Base-by-base conservation (phyloP, 176 grass and related monocot genomes). In the Echinochloa phyllopogon region DNA sequence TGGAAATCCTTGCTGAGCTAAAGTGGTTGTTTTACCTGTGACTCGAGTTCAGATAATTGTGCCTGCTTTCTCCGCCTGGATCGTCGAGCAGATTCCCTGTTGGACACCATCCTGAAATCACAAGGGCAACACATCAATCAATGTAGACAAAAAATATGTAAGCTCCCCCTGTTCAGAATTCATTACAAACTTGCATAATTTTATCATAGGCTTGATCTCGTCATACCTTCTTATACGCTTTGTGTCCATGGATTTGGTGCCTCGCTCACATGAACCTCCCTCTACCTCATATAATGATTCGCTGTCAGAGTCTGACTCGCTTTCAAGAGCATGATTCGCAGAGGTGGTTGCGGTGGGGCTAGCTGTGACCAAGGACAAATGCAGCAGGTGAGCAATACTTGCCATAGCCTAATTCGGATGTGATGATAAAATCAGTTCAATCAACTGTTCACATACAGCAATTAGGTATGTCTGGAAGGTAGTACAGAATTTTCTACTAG, bases 21-120 rank as follows among this genome's bases (percentile, higher is more conserved):
- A 72, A 43, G 18, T 45, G 38, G 48, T 50, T 45, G 24, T 10
- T 6, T 53, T 84, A 94, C 92, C 90, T 97, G 95, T 78, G 78
- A 67, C 47, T 97, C 95, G 27, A 97, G 92, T 44, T 94, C 92
- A 38, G 38, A 61, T 23, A 93, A 27, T 42, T 97, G 95, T 72
- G 81, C 59, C 75, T 94, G 95, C n/a, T 94, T 97, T 91, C 87
- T 94, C 44, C 81, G 83, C 88, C 95, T 94, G 3, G 95, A 94
- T 8, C 92, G 81, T 33, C 90, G 83, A 51, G 95, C 95, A 0
- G 95, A 97, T 86, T 97, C 95, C 93, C 95, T 89, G 48, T 97
- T 97, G 36, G 92, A 94, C 80, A 94, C 85, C 90, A 92, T 94
- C 95, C 95, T 97, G 75, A 68, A 89, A 73, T 77, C 56, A 24